Evolutionary conservation across 176 grass and related monocot species (phyloP), one percentile per base, ranked within the genome.

Genomic region (Canna indica): DNA sequence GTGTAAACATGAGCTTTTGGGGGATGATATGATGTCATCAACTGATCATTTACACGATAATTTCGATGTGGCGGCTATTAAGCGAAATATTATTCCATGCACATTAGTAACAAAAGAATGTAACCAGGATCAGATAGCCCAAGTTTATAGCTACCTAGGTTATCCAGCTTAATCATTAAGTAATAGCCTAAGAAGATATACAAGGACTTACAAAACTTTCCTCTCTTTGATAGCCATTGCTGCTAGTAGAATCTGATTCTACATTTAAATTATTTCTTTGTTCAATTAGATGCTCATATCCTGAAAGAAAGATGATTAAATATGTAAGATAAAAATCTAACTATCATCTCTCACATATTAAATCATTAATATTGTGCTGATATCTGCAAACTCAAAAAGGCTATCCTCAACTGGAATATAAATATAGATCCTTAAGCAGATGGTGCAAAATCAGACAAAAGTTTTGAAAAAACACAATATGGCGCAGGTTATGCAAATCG

Each of bases 221-320:
- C 18, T 70, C 27, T 17, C 24, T 50, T 50, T 48, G 68, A 47
- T 30, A 48, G 11, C 5, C 27, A 47, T 25, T 70, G 68, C 44
- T 70, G 68, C 68, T 32, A 50, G 44, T 70, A 31, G 68, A 70
- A 70, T 31, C 45, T 18, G 68, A 70, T 50, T 70, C 68, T 50
- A 32, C 45, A 28, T 27, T 68, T 10, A 44, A 45, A 68, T 44
- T 24, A 44, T 44, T 68, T 10, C 39, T 24, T 27, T 63, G 27
- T 63, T 39, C 36, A 70, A 3, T 50, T 39, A 32, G 27, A 50
- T 70, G 42, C 28, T 22, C 16, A 17, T 48, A 13, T 18, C 44
- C 68, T 70, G 68, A 32, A 70, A 70, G 68, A 39, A 69, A 70
- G n/a, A n/a, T n/a, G n/a, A 18, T 31, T 47, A 32, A 13, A 47